These are phyloP conservation scores for Begonia peltatifolia DNA, from an alignment of 306 rosid genomes.

Conservation along the genomic window DNA sequence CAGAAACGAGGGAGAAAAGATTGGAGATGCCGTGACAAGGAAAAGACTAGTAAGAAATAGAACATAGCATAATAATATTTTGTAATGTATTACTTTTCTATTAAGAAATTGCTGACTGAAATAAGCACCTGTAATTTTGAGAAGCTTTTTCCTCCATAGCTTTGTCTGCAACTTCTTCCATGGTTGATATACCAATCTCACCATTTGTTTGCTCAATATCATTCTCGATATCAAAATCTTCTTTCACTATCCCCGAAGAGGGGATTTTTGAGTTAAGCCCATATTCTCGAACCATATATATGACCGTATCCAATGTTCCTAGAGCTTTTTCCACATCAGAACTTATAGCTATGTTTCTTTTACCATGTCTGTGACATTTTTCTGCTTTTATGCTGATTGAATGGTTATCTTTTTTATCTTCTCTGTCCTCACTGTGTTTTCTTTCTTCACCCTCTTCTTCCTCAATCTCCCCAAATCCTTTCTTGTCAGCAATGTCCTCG, in stretches of 20 bases:
- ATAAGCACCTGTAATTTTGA: conserved; percentile 35
- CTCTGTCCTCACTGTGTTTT: conserved; percentile 17
- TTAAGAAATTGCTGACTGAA: too few relatives aligned
- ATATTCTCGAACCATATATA: conserved; percentile 28
- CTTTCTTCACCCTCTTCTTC: conserved; percentile 31
- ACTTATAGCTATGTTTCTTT: conserved; percentile 26
- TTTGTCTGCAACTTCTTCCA: conserved; percentile 14
- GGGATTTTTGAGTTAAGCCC: conserved; percentile 23
- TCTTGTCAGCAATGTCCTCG: conserved; percentile 8
- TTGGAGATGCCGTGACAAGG: too few relatives aligned
- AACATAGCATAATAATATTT: too few relatives aligned
- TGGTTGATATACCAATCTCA: conserved; percentile 11
- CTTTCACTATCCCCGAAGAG: conserved; percentile 20
- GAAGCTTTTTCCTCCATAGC: conserved; percentile 16
- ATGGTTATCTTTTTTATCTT: conserved; percentile 7
- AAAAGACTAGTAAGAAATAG: too few relatives aligned
- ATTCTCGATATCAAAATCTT: conserved; percentile 15
- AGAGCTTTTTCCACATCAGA: conserved; percentile 64
- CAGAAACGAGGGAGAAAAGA: too few relatives aligned
- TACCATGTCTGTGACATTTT: conserved; percentile 14
- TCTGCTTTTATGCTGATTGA: conserved; percentile 12
- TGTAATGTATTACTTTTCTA: too few relatives aligned
- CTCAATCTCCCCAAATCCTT: conserved; percentile 44
- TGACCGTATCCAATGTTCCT: conserved; percentile 62
- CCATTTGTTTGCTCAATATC: conserved; percentile 8